These are phyloP conservation scores for Penicillium corylophilum DNA, from an alignment of 2,329 filamentous ascomycete species.

Conservation along the genomic window DNA sequence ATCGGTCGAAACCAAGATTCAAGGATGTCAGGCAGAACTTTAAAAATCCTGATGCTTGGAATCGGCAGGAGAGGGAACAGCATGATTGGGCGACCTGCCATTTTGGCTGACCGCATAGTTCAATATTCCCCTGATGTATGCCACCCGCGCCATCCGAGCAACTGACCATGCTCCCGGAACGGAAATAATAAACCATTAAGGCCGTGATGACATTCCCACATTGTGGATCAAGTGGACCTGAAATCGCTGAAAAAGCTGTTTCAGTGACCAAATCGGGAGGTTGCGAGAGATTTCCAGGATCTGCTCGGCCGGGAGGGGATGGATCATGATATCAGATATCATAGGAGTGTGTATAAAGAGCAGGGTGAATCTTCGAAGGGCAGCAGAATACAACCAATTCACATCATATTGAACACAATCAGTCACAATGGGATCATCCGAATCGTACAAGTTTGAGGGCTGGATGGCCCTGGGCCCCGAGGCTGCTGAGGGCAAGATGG, in stretches of 20 bases:
- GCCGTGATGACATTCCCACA: conserved; percentile 9
- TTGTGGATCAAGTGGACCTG: conserved; percentile 4
- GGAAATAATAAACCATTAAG: conserved; percentile 9
- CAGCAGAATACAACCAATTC: background rate
- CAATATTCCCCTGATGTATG: background rate
- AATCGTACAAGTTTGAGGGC: conserved; percentile 53
- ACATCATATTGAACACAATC: background rate
- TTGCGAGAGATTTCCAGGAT: conserved; percentile 1
- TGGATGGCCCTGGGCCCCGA: conserved; percentile 54
- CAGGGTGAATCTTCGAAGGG: background rate
- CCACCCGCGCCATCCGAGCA: background rate
- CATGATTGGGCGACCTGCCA: background rate
- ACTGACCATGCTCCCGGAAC: background rate
- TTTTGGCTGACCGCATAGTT: background rate
- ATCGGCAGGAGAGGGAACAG: background rate
- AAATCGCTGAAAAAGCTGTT: background rate
- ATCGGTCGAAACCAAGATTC: background rate
- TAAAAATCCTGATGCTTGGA: background rate
- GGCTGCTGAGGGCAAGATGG: conserved; percentile 54
- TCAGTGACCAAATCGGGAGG: background rate
- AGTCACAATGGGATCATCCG: conserved; percentile 28
- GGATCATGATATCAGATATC: background rate
- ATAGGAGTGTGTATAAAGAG: conserved; percentile 1
- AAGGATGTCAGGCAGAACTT: background rate
- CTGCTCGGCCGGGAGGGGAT: background rate